phyloP scores from a whole-genome alignment of 2,329 filamentous ascomycete species.

The Aspergillus chevalieri region DNA sequence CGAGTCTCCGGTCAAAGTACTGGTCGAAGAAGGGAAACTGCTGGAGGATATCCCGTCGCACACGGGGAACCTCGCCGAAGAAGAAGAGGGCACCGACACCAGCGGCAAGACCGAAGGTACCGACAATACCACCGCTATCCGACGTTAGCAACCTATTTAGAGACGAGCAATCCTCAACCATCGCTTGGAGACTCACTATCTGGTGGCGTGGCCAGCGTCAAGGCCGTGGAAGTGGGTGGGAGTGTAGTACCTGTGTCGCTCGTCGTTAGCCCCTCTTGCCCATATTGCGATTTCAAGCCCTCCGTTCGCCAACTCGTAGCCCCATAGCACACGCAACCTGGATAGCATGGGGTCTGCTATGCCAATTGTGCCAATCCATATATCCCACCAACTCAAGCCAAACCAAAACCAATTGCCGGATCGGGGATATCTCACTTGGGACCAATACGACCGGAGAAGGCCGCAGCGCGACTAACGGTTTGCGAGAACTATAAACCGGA shows the following conservation, averaged over 20 bases:
- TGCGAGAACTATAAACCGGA: conserved; percentile 24
- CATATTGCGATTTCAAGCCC: background rate
- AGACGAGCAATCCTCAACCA: too few species aligned
- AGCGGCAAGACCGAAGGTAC: conserved; percentile 51
- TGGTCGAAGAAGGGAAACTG: conserved; percentile 54
- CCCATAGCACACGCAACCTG: background rate
- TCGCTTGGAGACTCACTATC: conserved; percentile 39
- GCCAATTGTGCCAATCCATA: background rate
- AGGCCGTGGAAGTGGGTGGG: conserved; percentile 46
- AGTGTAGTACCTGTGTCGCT: conserved; percentile 43
- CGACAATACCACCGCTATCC: conserved; percentile 38
- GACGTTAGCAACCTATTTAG: background rate
- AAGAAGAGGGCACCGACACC: conserved; percentile 59
- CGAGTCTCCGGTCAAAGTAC: conserved; percentile 53
- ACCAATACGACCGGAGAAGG: conserved; percentile 49
- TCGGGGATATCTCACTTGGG: conserved; percentile 45
- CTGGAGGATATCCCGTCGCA: conserved; percentile 57
- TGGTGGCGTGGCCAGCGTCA: conserved; percentile 34
- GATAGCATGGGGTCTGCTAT: too few species aligned
- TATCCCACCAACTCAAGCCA: background rate
- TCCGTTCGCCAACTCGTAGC: conserved; percentile 15
- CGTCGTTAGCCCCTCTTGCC: background rate
- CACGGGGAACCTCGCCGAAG: conserved; percentile 58
- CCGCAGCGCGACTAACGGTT: conserved; percentile 30
- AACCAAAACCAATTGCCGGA: background rate